These are phyloP conservation scores for Stephania yunnanensis DNA, from an alignment of 164 flowering plant genomes.

Conservation along the genomic window DNA sequence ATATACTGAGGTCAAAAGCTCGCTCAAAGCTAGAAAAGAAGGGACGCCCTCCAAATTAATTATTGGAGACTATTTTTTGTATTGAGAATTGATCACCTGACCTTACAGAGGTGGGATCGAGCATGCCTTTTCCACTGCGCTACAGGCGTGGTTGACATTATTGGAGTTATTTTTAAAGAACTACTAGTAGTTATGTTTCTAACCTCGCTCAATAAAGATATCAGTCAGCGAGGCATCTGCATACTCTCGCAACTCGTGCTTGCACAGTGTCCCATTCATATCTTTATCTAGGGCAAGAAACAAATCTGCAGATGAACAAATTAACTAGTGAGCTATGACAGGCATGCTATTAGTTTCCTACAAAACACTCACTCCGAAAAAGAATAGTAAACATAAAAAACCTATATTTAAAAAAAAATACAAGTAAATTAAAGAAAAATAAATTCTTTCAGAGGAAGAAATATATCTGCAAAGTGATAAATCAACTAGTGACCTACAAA, in stretches of 20 bases:
- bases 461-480: conserved; percentile 65
- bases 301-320: conserved; percentile 59
- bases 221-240: conserved; percentile 96
- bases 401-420: too few species aligned
- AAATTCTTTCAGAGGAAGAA: conserved; percentile 90
- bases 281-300: conserved; percentile 95
- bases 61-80: too few species aligned
- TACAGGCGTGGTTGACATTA: too few species aligned
- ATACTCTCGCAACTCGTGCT: conserved; percentile 93
- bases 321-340: background rate
- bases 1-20: too few species aligned
- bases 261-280: conserved; percentile 84
- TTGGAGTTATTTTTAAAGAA: background rate
- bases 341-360: background rate
- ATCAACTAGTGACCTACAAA: background rate
- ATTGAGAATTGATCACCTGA: too few species aligned
- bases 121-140: too few species aligned
- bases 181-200: conserved; percentile 5
- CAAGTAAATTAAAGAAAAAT: conserved; percentile 6
- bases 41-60: too few species aligned
- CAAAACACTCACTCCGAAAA: too few species aligned
- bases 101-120: too few species aligned
- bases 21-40: too few species aligned
- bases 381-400: too few species aligned
- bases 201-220: conserved; percentile 90